Conservation (phyloP, 2,329 filamentous ascomycete genomes). For the Karstenula rhodostoma region DNA sequence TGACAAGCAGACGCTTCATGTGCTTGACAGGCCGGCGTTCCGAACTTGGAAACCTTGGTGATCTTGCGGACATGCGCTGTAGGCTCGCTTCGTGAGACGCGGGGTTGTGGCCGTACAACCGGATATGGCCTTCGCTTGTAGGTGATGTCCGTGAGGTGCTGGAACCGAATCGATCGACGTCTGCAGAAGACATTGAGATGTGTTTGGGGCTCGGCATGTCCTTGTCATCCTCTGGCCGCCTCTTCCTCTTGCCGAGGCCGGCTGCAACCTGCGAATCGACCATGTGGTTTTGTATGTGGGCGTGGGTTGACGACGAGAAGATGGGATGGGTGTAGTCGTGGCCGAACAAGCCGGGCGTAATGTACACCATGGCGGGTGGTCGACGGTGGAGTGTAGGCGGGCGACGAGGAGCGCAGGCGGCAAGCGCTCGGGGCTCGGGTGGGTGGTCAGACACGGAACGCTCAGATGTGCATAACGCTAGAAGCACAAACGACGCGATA, state of each 20-base stretch:
- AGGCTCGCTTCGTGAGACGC: constrained; percentile 25
- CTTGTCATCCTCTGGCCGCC: constrained; percentile 26
- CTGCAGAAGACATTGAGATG: not conserved
- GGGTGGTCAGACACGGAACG: not conserved
- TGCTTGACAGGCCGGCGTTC: constrained; percentile 44
- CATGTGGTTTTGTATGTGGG: constrained; percentile 29
- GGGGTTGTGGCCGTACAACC: constrained; percentile 23
- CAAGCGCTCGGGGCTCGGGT: constrained; percentile 16
- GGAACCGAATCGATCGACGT: constrained; percentile 11
- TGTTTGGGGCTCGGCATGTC: constrained; percentile 23
- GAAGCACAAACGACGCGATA: not conserved
- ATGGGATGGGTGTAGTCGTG: constrained; percentile 22
- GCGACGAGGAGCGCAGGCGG: constrained; percentile 20
- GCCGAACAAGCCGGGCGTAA: constrained; percentile 47
- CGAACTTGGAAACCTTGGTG: constrained; percentile 17
- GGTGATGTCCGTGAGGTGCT: constrained; percentile 26
- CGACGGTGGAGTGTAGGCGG: constrained; percentile 22
- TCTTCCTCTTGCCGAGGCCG: constrained; percentile 44
- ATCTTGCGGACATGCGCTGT: constrained; percentile 17
- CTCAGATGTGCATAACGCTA: constrained; percentile 1
- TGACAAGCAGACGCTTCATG: constrained; percentile 35
- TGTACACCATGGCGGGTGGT: constrained; percentile 43
- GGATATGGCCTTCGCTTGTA: constrained; percentile 19
- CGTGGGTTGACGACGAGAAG: constrained; percentile 13
- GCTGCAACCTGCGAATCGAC: constrained; percentile 26